These are phyloP conservation scores for Biancaea sappan DNA, from an alignment of 306 rosid species.

Conservation along the genomic window DNA sequence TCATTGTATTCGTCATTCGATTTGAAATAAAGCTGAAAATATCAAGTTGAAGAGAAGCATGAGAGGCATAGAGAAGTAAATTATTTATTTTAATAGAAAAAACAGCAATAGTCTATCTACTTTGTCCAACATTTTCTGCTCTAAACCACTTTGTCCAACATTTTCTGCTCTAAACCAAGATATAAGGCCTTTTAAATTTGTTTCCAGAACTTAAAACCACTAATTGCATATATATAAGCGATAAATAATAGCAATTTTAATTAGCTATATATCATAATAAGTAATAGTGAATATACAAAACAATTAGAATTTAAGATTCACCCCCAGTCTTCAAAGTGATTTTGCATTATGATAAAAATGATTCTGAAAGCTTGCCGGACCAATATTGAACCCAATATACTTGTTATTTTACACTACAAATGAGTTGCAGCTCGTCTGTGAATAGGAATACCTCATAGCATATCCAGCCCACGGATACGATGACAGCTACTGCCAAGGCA, in stretches of 20 bases:
- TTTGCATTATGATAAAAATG: neutral
- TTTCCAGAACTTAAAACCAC: slow-evolving; percentile 22
- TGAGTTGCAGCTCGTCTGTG: neutral
- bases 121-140: slow-evolving; percentile 14
- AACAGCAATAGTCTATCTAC: neutral
- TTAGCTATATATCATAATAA: slow-evolving; percentile 10
- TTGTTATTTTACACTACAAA: neutral
- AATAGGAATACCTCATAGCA: slow-evolving; percentile 81
- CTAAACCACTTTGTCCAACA: neutral
- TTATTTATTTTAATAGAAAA: neutral
- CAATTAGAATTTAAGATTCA: slow-evolving; percentile 7
- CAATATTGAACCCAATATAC: neutral
- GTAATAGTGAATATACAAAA: slow-evolving; percentile 24
- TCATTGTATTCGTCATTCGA: slow-evolving; percentile 81
- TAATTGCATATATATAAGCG: slow-evolving; percentile 19
- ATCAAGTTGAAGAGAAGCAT: slow-evolving; percentile 26
- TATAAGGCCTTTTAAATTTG: neutral
- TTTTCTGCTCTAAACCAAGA: slow-evolving; percentile 11
- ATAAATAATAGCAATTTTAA: neutral
- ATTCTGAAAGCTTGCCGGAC: neutral
- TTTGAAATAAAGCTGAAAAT: slow-evolving; percentile 81
- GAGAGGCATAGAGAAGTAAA: slow-evolving; percentile 2
- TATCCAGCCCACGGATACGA: slow-evolving; percentile 95
- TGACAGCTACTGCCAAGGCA: slow-evolving; percentile 85
- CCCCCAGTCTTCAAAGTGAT: neutral